phyloP scores from a whole-genome alignment of 371 early-diverging fungal species.

The Mortierella sp. region DNA sequence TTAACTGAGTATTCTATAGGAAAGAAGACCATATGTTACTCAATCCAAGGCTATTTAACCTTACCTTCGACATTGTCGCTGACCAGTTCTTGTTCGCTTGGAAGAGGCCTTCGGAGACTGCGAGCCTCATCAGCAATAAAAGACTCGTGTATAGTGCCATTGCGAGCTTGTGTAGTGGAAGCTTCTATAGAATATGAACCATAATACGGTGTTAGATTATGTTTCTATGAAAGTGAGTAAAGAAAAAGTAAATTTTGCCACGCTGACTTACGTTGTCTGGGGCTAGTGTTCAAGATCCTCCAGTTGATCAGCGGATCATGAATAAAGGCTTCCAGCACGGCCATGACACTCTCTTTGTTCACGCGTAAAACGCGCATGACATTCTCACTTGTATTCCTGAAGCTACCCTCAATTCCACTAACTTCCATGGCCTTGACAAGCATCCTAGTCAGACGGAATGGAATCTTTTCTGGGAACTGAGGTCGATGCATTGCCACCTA shows the following conservation, averaged over 20 bases:
- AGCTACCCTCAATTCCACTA: conserved; percentile 96
- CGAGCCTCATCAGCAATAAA: conserved; percentile 45
- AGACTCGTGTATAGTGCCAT: conserved; percentile 20
- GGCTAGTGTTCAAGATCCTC: conserved; percentile 68
- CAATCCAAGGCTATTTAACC: neutral
- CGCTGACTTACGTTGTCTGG: conserved; percentile 46
- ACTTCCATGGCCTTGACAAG: conserved; percentile 98
- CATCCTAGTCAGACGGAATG: conserved; percentile 99
- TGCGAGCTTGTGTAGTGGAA: conserved; percentile 8
- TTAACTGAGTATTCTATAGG: neutral
- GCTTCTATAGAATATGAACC: conserved; percentile 7
- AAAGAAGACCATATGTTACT: neutral
- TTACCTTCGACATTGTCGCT: conserved; percentile 41
- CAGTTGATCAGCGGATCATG: conserved; percentile 98
- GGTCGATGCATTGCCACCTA: conserved; percentile 96
- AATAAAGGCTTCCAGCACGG: conserved; percentile 98
- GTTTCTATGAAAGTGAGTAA: neutral
- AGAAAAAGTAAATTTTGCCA: neutral
- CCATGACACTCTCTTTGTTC: conserved; percentile 98
- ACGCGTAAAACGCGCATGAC: conserved; percentile 96
- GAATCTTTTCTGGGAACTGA: conserved; percentile 97
- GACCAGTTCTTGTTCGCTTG: conserved; percentile 46
- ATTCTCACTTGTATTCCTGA: conserved; percentile 95
- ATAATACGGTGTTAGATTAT: conserved; percentile 1
- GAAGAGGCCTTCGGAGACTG: conserved; percentile 41